Evolutionary conservation across 164 flowering plant species (phyloP).

Genomic region (Umbellularia californica): DNA sequence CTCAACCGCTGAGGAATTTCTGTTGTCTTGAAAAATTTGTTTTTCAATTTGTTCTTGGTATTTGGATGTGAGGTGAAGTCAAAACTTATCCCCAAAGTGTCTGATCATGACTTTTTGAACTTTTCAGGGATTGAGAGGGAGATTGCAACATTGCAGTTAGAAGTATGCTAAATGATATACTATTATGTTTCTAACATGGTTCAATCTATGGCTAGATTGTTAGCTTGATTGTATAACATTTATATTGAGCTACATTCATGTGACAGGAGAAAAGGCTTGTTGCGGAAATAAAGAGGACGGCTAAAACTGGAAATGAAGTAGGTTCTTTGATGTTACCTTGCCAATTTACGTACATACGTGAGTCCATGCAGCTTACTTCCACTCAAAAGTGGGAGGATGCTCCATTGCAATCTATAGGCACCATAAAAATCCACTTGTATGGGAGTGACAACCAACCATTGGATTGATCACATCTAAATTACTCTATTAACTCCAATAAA

Average conservation of each 20-base stretch:
- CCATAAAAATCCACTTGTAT: too few species aligned
- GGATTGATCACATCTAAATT: too few species aligned
- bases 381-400: too few species aligned
- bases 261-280: slow-evolving; percentile 91
- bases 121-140: slow-evolving; percentile 86
- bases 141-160: slow-evolving; percentile 67
- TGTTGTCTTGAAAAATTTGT: too few species aligned
- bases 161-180: slow-evolving; percentile 41
- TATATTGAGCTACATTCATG: slow-evolving; percentile 4
- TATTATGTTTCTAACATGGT: not conserved
- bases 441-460: too few species aligned
- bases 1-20: not conserved
- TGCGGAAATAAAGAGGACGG: slow-evolving; percentile 88
- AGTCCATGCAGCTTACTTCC: too few species aligned
- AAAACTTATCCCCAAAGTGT: not conserved
- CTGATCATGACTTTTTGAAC: not conserved
- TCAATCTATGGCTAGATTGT: not conserved
- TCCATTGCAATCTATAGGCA: too few species aligned
- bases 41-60: not conserved
- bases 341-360: too few species aligned
- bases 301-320: slow-evolving; percentile 96
- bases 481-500: too few species aligned
- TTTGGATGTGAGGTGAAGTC: not conserved
- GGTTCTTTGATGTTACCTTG: not conserved
- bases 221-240: not conserved